These are phyloP conservation scores for Capsicum chinense DNA, from an alignment of 257 asterid species.

Conservation along the genomic window DNA sequence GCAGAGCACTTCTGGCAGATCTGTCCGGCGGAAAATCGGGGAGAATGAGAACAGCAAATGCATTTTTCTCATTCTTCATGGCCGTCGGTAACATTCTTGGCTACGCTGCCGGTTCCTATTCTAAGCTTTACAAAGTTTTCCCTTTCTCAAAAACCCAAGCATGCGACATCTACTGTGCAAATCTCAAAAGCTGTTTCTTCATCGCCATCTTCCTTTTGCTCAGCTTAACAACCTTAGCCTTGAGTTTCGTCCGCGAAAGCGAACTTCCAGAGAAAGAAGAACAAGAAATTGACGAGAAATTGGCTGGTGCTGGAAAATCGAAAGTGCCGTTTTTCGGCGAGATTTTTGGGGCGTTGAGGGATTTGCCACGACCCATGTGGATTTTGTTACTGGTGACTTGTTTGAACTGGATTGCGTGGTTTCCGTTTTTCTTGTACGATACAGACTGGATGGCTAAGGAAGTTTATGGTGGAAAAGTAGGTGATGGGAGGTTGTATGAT, in stretches of 20 bases:
- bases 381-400: conserved; percentile 60
- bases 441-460: conserved; percentile 89
- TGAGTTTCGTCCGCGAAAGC: conserved; percentile 40
- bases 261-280: background rate
- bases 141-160: conserved; percentile 82
- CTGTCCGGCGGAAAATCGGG: conserved; percentile 63
- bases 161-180: conserved; percentile 89
- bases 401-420: conserved; percentile 82
- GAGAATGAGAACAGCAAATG: conserved; percentile 59
- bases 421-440: conserved; percentile 68
- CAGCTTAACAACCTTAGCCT: conserved; percentile 50
- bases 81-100: conserved; percentile 90
- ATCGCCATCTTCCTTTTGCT: conserved; percentile 65
- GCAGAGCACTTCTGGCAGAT: conserved; percentile 87
- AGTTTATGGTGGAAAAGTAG: conserved; percentile 67
- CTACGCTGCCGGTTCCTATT: conserved; percentile 84
- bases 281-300: background rate
- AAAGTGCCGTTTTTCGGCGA: conserved; percentile 63
- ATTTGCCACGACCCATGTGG: conserved; percentile 73
- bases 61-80: conserved; percentile 86
- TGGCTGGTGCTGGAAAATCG: background rate
- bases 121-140: conserved; percentile 59
- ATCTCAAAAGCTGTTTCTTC: conserved; percentile 80
- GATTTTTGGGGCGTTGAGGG: conserved; percentile 60
- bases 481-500: conserved; percentile 47